A percentile compares a stretch with the other conserved stretches of the same genome.
Evolutionary conservation across 306 rosid species (phyloP).

Genomic region (Sicyos baderoa): DNA sequence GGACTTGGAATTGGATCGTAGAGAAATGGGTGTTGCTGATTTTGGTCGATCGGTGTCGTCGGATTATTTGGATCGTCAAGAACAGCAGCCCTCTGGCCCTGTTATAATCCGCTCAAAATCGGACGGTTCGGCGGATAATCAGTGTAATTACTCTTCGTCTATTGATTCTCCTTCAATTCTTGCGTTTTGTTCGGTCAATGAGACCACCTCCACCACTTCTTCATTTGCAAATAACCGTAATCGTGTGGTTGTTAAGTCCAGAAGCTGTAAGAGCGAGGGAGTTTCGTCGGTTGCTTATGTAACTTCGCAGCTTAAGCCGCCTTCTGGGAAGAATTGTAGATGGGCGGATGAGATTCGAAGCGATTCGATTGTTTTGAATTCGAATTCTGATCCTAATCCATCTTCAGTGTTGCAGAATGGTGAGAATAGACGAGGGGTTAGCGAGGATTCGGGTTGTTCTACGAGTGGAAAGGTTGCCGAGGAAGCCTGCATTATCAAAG

Average conservation of each 20-base stretch:
- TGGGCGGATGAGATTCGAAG: slow-evolving; percentile 40
- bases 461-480: slow-evolving; percentile 29
- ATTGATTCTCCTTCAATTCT: slow-evolving; percentile 30
- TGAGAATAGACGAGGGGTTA: slow-evolving; percentile 19
- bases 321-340: slow-evolving; percentile 42
- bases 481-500: slow-evolving; percentile 56
- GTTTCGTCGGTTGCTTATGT: slow-evolving; percentile 26
- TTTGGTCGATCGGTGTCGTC: slow-evolving; percentile 44
- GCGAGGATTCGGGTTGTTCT: slow-evolving; percentile 27
- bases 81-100: slow-evolving; percentile 13
- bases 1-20: slow-evolving; percentile 18
- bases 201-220: slow-evolving; percentile 6
- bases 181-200: slow-evolving; percentile 28
- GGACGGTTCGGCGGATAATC: slow-evolving; percentile 32
- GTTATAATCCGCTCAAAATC: slow-evolving; percentile 55
- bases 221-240: slow-evolving; percentile 39
- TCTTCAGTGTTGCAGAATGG: slow-evolving; percentile 15
- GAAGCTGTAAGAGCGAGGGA: slow-evolving; percentile 35
- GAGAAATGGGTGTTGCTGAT: slow-evolving; percentile 28
- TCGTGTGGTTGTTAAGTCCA: slow-evolving; percentile 25
- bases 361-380: slow-evolving; percentile 25
- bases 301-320: slow-evolving; percentile 44
- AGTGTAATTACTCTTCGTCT: slow-evolving; percentile 28
- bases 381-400: slow-evolving; percentile 22
- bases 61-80: slow-evolving; percentile 31